These are phyloP conservation scores for Ustilago loliicola DNA, from an alignment of 1,284 basidiomycete species.

Conservation along the genomic window DNA sequence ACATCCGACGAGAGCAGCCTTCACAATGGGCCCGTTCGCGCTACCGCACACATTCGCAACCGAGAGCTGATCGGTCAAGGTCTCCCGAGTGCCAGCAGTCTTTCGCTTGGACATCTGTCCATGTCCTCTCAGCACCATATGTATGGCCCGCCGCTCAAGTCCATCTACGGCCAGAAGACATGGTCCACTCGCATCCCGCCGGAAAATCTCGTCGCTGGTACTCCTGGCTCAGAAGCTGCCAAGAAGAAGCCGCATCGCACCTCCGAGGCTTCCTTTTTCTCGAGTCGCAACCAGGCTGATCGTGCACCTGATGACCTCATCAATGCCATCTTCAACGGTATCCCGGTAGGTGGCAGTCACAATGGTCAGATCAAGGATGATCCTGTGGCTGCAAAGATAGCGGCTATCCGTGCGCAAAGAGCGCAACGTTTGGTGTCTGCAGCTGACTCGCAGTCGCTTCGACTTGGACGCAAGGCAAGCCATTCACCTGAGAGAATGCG, in stretches of 20 bases:
- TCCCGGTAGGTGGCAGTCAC: slow-evolving; percentile 41
- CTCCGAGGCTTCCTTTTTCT: slow-evolving; percentile 26
- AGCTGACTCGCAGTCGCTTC: slow-evolving; percentile 6
- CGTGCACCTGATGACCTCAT: slow-evolving; percentile 54
- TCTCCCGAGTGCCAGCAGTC: slow-evolving; percentile 40
- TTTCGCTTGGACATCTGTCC: slow-evolving; percentile 29
- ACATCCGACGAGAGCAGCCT: slow-evolving; percentile 41
- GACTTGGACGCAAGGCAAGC: slow-evolving; percentile 12
- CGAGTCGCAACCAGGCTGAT: slow-evolving; percentile 39
- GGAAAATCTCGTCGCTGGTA: slow-evolving; percentile 33
- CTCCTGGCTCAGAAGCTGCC: slow-evolving; percentile 16
- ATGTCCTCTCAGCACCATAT: slow-evolving; percentile 27
- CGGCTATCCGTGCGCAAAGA: slow-evolving; percentile 8
- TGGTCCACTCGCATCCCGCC: slow-evolving; percentile 44
- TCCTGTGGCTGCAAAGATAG: slow-evolving; percentile 12
- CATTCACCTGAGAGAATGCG: slow-evolving; percentile 20
- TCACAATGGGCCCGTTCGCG: slow-evolving; percentile 31
- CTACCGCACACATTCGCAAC: slow-evolving; percentile 23
- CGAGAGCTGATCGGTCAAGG: slow-evolving; percentile 24
- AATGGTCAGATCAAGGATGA: slow-evolving; percentile 16
- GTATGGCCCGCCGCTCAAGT: slow-evolving; percentile 42
- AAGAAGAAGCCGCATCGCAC: slow-evolving; percentile 21
- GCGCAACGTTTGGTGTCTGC: slow-evolving; percentile 8
- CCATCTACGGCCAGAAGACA: slow-evolving; percentile 39
- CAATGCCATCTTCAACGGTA: slow-evolving; percentile 57